Conservation (phyloP, 2,329 filamentous ascomycete genomes). For the Penicillium verrucosum region DNA sequence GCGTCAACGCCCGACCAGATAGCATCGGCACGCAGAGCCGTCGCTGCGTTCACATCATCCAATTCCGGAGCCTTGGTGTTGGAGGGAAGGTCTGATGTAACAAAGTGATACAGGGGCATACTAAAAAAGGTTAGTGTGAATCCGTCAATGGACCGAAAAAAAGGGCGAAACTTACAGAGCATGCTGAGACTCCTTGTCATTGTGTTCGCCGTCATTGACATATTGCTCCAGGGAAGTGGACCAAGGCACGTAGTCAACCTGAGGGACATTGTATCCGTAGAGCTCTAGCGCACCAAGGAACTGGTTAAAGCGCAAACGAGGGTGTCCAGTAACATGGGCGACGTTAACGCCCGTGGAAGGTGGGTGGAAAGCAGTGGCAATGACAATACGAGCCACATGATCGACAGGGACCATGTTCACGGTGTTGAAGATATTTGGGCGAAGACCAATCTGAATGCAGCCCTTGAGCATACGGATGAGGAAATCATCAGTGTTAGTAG, state of each 20-base stretch:
- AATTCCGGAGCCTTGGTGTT: slow-evolving; percentile 70
- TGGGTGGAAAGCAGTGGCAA: slow-evolving; percentile 68
- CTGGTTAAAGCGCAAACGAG: slow-evolving; percentile 72
- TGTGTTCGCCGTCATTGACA: slow-evolving; percentile 56
- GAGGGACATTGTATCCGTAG: slow-evolving; percentile 69
- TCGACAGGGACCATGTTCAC: slow-evolving; percentile 86
- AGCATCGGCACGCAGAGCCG: slow-evolving; percentile 62
- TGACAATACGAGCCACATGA: slow-evolving; percentile 77
- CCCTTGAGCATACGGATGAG: slow-evolving; percentile 82
- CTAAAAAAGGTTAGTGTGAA: slow-evolving; percentile 23
- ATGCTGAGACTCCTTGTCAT: slow-evolving; percentile 60
- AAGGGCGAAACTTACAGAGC: slow-evolving; percentile 52
- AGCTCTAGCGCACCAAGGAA: slow-evolving; percentile 67
- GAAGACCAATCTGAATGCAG: slow-evolving; percentile 70
- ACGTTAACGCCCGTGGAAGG: slow-evolving; percentile 57
- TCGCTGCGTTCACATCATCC: slow-evolving; percentile 66
- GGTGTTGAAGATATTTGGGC: slow-evolving; percentile 78
- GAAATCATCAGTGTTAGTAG: slow-evolving; percentile 82
- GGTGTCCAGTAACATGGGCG: slow-evolving; percentile 75
- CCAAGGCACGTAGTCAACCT: slow-evolving; percentile 68
- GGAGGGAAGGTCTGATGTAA: slow-evolving; percentile 65
- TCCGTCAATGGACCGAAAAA: not conserved
- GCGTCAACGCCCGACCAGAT: slow-evolving; percentile 57
- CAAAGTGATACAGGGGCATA: slow-evolving; percentile 72
- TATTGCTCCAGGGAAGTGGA: slow-evolving; percentile 64